Base-by-base conservation (phyloP, 768 basidiomycete species). In the Agaricus sinodeliciosus region DNA sequence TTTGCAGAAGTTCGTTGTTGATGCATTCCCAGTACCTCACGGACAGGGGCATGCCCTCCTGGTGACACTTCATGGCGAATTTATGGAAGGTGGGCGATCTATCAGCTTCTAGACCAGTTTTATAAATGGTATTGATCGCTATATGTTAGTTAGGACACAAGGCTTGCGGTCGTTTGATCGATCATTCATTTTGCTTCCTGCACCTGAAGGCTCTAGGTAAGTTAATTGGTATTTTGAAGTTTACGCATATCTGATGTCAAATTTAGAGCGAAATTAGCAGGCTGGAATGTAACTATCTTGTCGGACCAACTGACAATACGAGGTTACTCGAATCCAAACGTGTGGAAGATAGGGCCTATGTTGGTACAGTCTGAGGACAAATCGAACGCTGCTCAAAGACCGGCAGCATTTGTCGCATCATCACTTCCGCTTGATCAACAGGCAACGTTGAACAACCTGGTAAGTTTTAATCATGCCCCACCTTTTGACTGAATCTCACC, bases 91-190 rank as follows among this genome's bases (percentile, higher is more conserved):
- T 94, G 27, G 31, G 44, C 49, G 22, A 34, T 19, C 9, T 40
- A 44, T 39, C 19, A 15, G 31, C 35, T 55, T 43, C 42, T 34
- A 31, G 34, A 50, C 27, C 49, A 25, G 43, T 49, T 15, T 1
- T 45, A 19, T 12, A 43, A 16, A 46, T 55, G 13, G 2, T 12
- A 58, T 51, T 39, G 37, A 22, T 54, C 31, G 43, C 36, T 51
- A 49, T 55, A 40, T 22, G 9, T 48, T 50, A 76, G 74, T 67
- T 37, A 66, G 59, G 7, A 56, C 82, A 8, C 80, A 81, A 49
- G 94, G 93, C 9, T 70, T 92, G 19, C 81, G 95, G 43, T 95
- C 94, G 18, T 99, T 99, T 68, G 93, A 96, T 65, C 79, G 96
- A 53, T 85, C 90, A 0, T 94, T 98, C 63, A 78, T 98, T 50